Conservation (phyloP, 768 basidiomycete genomes). For the Kwoniella newhampshirensis region DNA sequence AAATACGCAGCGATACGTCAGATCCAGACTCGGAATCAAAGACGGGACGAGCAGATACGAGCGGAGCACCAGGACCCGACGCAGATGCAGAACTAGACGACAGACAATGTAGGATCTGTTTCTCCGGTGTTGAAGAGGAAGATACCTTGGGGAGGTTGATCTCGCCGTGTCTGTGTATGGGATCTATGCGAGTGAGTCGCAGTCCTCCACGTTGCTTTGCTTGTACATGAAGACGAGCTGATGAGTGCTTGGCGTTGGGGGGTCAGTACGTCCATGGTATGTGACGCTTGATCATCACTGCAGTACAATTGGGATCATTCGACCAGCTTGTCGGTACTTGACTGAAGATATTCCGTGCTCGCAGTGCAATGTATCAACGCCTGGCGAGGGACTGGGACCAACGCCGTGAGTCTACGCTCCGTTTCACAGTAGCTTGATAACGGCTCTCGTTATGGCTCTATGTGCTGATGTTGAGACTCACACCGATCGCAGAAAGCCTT, state of each 20-base stretch:
- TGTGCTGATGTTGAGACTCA: not conserved
- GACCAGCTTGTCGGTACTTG: too few relatives aligned
- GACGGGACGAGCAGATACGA: not conserved
- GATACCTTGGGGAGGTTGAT: constrained; percentile 70
- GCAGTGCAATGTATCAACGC: constrained; percentile 46
- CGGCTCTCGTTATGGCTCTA: too few relatives aligned
- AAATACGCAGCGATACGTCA: too few relatives aligned
- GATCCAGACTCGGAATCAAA: too few relatives aligned
- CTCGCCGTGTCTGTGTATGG: constrained; percentile 74
- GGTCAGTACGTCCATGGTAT: constrained; percentile 49
- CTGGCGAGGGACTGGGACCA: constrained; percentile 45
- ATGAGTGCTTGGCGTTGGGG: constrained; percentile 3
- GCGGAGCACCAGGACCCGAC: not conserved
- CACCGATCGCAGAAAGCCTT: constrained; percentile 36
- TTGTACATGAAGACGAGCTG: not conserved
- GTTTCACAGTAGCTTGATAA: too few relatives aligned
- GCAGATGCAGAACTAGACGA: constrained; percentile 33
- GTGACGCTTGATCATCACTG: not conserved
- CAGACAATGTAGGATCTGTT: constrained; percentile 71
- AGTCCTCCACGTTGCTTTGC: not conserved
- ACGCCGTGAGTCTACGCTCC: constrained; percentile 36
- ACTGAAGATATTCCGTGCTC: too few relatives aligned
- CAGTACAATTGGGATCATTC: too few relatives aligned
- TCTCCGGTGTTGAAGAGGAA: constrained; percentile 63
- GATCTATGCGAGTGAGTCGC: constrained; percentile 65